Base-by-base conservation (phyloP, 192 early-diverging fungal species). In the Entomortierella parvispora region DNA sequence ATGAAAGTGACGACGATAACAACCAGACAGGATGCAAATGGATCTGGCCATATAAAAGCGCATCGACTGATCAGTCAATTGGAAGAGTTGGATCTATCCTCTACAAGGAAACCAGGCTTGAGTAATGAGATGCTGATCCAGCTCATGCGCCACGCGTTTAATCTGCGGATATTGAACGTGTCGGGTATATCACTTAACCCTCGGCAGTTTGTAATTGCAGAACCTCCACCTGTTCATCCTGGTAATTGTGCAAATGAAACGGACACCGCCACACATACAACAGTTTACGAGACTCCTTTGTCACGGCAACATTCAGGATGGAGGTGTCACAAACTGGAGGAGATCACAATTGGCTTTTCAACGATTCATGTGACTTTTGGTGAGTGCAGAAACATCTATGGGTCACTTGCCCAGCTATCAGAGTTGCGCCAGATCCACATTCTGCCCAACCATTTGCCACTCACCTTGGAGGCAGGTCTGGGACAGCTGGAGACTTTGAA, bases 21-120 rank as follows among this genome's bases (percentile, higher is more conserved):
- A 40, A 9, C 37, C 7, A 40, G 7, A 40, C 7, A 12, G 37
- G 12, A 5, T 9, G 12, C 37, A 40, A 40, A 12, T 12, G 12
- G 37, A 12, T n/a, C n/a, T n/a, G n/a, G n/a, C n/a, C n/a, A 40
- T 40, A 40, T 40, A 5, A 40, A 12, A 40, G 12, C 37, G 37
- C 37, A n/a, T n/a, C 37, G 37, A 17, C 48, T 31, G 4, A 53
- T 64, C n/a, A 11, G 22, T 18, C 48, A 51, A 31, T 4, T 64
- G 22, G 49, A 64, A 17, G 62, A 64, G 37, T 23, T 64, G 33
- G 40, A 43, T 64, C 34, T 64, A 14, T 28, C 62, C 2, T 44
- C 37, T 20, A 53, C 50, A 14, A 18, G 62, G 15, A 64, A 53
- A 44, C 62, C 62, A n/a, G 62, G 62, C 0, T 18, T 64, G 49